Percentiles rank a stretch among this genome's conserved stretches.
Evolutionary conservation across 148 eudicot genomes (phyloP).

Genomic region (Euryodendron excelsum): DNA sequence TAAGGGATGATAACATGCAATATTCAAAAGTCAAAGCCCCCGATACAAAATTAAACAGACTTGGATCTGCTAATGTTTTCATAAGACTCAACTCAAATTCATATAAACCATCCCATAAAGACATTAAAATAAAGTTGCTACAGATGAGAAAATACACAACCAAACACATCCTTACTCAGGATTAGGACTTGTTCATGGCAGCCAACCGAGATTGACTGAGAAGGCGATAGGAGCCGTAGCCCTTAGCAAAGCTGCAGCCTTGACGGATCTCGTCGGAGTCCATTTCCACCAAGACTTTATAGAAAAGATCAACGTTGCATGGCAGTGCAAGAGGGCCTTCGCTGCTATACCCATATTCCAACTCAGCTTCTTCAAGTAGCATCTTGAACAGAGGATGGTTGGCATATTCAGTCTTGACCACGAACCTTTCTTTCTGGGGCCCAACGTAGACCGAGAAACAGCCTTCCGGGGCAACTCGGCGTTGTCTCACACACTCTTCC

Average conservation of each 20-base stretch:
- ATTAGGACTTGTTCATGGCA: neutral
- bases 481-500: neutral
- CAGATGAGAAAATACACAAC: too few relatives aligned
- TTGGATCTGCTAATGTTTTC: too few relatives aligned
- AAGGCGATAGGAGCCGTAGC: conserved; percentile 30
- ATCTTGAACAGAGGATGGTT: conserved; percentile 61
- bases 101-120: too few relatives aligned
- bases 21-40: too few relatives aligned
- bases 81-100: too few relatives aligned
- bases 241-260: conserved; percentile 29
- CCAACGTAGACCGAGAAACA: conserved; percentile 81
- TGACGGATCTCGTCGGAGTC: conserved; percentile 19
- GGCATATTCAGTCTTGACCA: conserved; percentile 46
- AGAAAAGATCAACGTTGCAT: conserved; percentile 55
- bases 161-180: too few relatives aligned
- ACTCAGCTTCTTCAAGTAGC: conserved; percentile 69
- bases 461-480: conserved; percentile 45
- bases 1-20: too few relatives aligned
- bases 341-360: conserved; percentile 54
- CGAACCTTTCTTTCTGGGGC: conserved; percentile 57
- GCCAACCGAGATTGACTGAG: conserved; percentile 29
- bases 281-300: conserved; percentile 52
- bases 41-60: too few relatives aligned
- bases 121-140: too few relatives aligned
- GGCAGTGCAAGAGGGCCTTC: conserved; percentile 70